Evolutionary conservation across 805 yeast species (phyloP).

Genomic region (Novakomyces olei): DNA sequence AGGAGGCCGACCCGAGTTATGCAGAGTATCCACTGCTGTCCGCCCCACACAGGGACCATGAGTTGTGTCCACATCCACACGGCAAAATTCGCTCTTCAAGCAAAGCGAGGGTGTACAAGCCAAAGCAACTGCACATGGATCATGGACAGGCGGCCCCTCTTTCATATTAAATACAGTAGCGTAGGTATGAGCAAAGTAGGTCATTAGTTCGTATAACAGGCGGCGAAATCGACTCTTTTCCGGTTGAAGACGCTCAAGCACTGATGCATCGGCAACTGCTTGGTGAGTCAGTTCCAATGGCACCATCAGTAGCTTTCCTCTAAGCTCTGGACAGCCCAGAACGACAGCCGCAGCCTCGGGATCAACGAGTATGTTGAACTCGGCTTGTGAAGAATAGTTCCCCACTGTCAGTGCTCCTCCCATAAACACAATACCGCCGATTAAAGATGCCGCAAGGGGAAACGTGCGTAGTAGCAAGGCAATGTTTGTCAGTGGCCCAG

Average conservation of each 20-base stretch:
- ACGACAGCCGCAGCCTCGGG: conserved; percentile 50
- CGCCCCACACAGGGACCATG: too few species aligned
- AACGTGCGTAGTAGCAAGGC: conserved; percentile 30
- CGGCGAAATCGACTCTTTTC: conserved; percentile 22
- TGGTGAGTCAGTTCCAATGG: conserved; percentile 55
- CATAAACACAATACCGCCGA: conserved; percentile 44
- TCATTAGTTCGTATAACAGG: conserved; percentile 32
- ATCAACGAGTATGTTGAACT: conserved; percentile 56
- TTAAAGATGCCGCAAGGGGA: conserved; percentile 30
- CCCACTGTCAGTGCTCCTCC: conserved; percentile 41
- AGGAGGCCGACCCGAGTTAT: too few species aligned
- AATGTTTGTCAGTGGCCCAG: conserved; percentile 60
- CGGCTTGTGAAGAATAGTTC: conserved; percentile 33
- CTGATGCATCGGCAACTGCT: conserved; percentile 28
- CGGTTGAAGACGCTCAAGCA: conserved; percentile 20
- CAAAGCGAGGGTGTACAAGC: too few species aligned
- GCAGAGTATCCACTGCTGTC: too few species aligned
- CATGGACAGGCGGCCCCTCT: conserved; percentile 59
- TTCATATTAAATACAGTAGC: conserved; percentile 22
- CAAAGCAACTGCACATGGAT: conserved; percentile 13
- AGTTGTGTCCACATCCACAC: too few species aligned
- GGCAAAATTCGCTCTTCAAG: too few species aligned
- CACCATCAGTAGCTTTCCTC: conserved; percentile 29
- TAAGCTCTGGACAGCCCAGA: conserved; percentile 25
- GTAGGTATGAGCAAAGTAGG: conserved; percentile 27